These are phyloP conservation scores for Fraxinus nigra DNA, from an alignment of 305 asterid species.

Conservation along the genomic window DNA sequence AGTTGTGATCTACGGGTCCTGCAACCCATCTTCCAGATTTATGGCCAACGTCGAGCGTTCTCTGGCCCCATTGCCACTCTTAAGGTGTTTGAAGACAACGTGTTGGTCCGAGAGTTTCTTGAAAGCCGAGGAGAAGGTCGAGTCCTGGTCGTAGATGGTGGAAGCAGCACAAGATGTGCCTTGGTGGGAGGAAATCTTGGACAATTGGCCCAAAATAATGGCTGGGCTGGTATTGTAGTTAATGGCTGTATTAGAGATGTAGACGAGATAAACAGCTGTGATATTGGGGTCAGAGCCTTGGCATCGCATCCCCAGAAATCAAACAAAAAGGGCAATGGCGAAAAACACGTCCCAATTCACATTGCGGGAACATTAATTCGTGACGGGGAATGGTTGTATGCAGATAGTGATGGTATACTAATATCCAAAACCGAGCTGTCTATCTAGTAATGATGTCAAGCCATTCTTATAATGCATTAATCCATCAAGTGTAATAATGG, in stretches of 20 bases:
- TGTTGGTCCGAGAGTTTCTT: constrained; percentile 68
- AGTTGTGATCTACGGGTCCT: constrained; percentile 71
- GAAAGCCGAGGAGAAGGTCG: constrained; percentile 75
- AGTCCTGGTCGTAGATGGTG: constrained; percentile 81
- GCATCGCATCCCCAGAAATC: constrained; percentile 81
- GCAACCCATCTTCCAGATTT: constrained; percentile 72
- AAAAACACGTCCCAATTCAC: constrained; percentile 46
- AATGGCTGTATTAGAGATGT: constrained; percentile 85
- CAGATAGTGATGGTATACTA: constrained; percentile 84
- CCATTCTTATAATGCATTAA: background rate
- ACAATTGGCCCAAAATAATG: constrained; percentile 71
- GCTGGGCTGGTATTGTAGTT: constrained; percentile 75
- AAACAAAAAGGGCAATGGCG: constrained; percentile 62
- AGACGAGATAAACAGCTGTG: constrained; percentile 84
- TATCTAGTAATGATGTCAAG: constrained; percentile 25
- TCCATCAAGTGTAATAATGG: constrained; percentile 13
- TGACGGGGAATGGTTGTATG: constrained; percentile 92
- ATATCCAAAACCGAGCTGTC: constrained; percentile 70
- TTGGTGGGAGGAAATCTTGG: constrained; percentile 77
- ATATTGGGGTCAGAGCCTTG: constrained; percentile 79
- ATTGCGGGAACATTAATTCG: constrained; percentile 58
- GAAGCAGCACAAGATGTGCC: constrained; percentile 89
- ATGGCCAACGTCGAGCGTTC: constrained; percentile 66
- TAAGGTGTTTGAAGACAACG: constrained; percentile 82
- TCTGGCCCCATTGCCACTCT: constrained; percentile 73